Evolutionary conservation across 306 rosid species (phyloP).

Genomic region (Echinosophora koreensis): DNA sequence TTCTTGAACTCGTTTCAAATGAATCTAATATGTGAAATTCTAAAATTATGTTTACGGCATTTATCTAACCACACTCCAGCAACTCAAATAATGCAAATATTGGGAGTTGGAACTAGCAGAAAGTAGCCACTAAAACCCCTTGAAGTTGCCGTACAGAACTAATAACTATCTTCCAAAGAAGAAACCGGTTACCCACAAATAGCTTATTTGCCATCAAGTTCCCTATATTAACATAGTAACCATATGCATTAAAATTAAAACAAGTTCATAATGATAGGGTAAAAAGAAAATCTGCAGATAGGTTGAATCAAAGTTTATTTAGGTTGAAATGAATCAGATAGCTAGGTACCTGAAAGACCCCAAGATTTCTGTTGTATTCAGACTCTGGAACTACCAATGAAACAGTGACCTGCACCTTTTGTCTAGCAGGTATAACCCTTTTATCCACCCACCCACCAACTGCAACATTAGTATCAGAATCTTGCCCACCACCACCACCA

Average conservation of each 20-base stretch:
- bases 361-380: conserved; percentile 85
- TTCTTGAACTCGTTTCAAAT: conserved; percentile 15
- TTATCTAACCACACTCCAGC: background rate
- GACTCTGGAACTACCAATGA: conserved; percentile 85
- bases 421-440: conserved; percentile 62
- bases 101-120: conserved; percentile 28
- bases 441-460: conserved; percentile 34
- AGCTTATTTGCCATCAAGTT: conserved; percentile 7
- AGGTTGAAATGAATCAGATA: conserved; percentile 28
- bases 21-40: conserved; percentile 12
- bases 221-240: background rate
- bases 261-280: conserved; percentile 14
- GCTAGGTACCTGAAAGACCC: conserved; percentile 82
- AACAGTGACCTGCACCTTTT: conserved; percentile 66
- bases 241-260: conserved; percentile 8
- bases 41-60: background rate
- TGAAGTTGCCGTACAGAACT: conserved; percentile 1
- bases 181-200: conserved; percentile 9
- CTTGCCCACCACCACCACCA: conserved; percentile 51
- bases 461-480: conserved; percentile 42
- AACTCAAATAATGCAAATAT: background rate
- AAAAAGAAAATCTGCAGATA: background rate
- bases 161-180: conserved; percentile 23
- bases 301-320: background rate
- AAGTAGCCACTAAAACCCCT: conserved; percentile 18